Conservation (phyloP, 441 rosid species). For the Gossypium gossypioides region DNA sequence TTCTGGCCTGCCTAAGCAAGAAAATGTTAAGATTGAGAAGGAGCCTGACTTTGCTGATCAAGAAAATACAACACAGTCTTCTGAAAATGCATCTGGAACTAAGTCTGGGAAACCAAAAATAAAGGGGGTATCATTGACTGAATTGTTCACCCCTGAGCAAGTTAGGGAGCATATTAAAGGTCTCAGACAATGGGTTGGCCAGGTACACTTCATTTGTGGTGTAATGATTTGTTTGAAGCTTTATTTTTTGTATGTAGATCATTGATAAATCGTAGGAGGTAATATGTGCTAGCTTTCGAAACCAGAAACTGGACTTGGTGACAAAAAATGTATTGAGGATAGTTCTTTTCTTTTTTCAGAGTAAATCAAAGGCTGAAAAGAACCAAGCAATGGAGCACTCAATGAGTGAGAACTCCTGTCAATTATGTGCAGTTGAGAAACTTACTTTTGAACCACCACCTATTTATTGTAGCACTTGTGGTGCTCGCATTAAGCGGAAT, state of each 20-base stretch:
- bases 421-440: slow-evolving; percentile 97
- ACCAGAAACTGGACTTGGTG: neutral
- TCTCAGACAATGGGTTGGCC: slow-evolving; percentile 99
- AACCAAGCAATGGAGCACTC: slow-evolving; percentile 96
- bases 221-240: neutral
- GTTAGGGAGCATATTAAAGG: slow-evolving; percentile 84
- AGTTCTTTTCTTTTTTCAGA: slow-evolving; percentile 37
- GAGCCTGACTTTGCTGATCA: slow-evolving; percentile 44
- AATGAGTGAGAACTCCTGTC: slow-evolving; percentile 99
- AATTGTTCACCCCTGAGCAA: slow-evolving; percentile 97
- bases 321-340: neutral
- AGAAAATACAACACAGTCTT: slow-evolving; percentile 45
- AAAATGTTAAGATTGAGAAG: slow-evolving; percentile 46
- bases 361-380: slow-evolving; percentile 97
- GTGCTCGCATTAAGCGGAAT: slow-evolving; percentile 95
- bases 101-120: slow-evolving; percentile 96
- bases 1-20: slow-evolving; percentile 36
- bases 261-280: neutral
- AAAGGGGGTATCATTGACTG: slow-evolving; percentile 93
- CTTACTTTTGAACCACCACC: slow-evolving; percentile 99
- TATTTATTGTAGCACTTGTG: slow-evolving; percentile 87
- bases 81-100: slow-evolving; percentile 43
- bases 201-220: slow-evolving; percentile 36
- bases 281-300: neutral
- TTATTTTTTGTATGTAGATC: neutral